Percentiles rank a stretch among this genome's conserved stretches.
Evolutionary conservation across 2,329 filamentous ascomycete species (phyloP).

Genomic region (Xylaria sp.): DNA sequence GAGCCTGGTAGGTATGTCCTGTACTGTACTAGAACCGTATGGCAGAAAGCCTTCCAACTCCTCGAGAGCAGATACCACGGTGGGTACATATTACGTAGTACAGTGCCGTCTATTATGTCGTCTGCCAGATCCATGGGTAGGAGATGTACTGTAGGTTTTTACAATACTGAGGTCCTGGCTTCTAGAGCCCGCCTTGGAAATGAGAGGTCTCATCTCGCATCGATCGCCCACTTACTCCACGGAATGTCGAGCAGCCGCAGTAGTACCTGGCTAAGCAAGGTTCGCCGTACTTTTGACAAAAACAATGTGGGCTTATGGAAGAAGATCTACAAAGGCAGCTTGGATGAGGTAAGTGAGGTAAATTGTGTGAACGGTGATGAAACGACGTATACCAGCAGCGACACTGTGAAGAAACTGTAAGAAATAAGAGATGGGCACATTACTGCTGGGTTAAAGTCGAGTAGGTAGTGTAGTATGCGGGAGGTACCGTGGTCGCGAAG

Average conservation of each 20-base stretch:
- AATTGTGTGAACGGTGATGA: slow-evolving; percentile 15
- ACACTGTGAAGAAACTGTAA: slow-evolving; percentile 25
- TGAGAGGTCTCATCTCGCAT: slow-evolving; percentile 13
- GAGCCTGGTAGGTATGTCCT: no score
- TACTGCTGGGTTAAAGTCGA: neutral
- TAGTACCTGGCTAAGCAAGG: slow-evolving; percentile 15
- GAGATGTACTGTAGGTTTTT: neutral
- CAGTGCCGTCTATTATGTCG: neutral
- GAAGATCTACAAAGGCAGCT: slow-evolving; percentile 25
- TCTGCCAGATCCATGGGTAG: neutral
- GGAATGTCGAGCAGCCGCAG: neutral
- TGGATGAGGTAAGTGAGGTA: slow-evolving; percentile 12
- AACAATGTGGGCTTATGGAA: slow-evolving; percentile 15
- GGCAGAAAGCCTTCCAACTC: neutral
- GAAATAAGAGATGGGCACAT: slow-evolving; percentile 1
- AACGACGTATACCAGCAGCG: neutral
- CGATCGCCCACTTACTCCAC: neutral
- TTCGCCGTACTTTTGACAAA: slow-evolving; percentile 29
- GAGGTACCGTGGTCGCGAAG: slow-evolving; percentile 7
- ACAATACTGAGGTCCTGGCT: neutral
- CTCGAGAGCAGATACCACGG: neutral
- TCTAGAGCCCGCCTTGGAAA: slow-evolving; percentile 6
- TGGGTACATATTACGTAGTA: slow-evolving; percentile 1
- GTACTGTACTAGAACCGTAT: neutral
- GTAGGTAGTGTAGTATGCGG: slow-evolving; percentile 1